Evolutionary conservation across 768 basidiomycete genomes (phyloP), one percentile per base, ranked within the genome.

Genomic region (Hygrocybe coccinea): DNA sequence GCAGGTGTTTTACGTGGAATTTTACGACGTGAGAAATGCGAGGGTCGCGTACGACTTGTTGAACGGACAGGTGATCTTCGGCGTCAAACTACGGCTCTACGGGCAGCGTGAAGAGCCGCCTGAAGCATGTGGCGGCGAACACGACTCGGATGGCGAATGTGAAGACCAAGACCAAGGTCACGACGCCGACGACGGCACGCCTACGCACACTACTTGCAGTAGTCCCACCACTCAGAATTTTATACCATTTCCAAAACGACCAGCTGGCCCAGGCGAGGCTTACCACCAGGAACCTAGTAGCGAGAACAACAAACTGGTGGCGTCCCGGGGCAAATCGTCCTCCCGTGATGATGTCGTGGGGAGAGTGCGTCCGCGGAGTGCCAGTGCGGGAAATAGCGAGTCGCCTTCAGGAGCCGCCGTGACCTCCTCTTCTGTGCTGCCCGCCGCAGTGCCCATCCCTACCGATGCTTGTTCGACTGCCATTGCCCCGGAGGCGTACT

Each of bases 1-100:
- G 51, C 59, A 71, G 66, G 47, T 76, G 25, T 89, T 83, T 67
- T 70, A 69, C 38, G 79, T 84, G 50, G 87, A 89, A 59, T 92
- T 80, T 65, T 86, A 77, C 63, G 87, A 91, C 62, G 74, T 81
- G 24, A 76, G 86, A 22, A 76, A 78, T 37, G 82, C 86, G 5
- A 69, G 74, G 37, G 62, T 65, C 10, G 87, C 88, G 12, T 77
- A 72, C 61, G 66, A 69, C 45, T 71, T 71, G 44, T 69, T 91
- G 17, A 64, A 86, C 46, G 75, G 75, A 2, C 74, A 75, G 36
- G 66, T 71, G 44, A 64, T 81, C 35, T 79, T 81, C 51, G 83
- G 80, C 35, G 77, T 80, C 71, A 77, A 73, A 49, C 68, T 88
- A 24, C 69, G 66, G 12, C 71, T 80, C 48, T 71, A 71, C 52